phyloP scores from a whole-genome alignment of 495 filamentous ascomycete species.

The Bacidia rubella region DNA sequence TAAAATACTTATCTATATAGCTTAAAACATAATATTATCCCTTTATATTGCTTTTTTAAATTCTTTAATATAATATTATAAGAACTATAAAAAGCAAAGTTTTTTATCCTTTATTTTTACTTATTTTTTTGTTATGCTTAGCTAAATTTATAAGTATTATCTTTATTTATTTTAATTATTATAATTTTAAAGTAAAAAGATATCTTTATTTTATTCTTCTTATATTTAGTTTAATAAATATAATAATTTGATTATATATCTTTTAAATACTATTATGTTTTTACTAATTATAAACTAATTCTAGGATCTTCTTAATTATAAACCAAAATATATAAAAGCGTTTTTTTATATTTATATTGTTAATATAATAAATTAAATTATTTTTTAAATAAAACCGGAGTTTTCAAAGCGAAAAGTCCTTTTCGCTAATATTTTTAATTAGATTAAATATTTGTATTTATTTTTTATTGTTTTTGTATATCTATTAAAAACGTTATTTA shows the following conservation, averaged over 20 bases:
- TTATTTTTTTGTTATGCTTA: background rate
- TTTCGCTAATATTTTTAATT: too few species aligned
- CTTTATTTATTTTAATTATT: background rate
- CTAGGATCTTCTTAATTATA: background rate
- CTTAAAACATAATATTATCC: background rate
- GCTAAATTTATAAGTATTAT: background rate
- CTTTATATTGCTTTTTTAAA: background rate
- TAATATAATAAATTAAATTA: too few species aligned
- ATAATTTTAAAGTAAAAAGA: background rate
- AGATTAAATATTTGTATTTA: too few species aligned
- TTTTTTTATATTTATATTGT: too few species aligned
- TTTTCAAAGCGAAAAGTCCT: too few species aligned
- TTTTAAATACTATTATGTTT: background rate
- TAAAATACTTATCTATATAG: background rate
- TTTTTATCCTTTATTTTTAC: too few species aligned
- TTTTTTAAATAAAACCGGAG: too few species aligned
- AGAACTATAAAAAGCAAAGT: background rate
- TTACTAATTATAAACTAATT: background rate
- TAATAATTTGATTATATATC: background rate
- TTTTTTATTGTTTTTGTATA: too few species aligned
- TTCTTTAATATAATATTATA: background rate
- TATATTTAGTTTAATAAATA: too few species aligned
- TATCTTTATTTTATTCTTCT: too few species aligned
- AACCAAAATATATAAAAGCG: background rate
- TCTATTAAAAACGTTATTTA: too few species aligned